Evolutionary conservation across 1,284 basidiomycete species (phyloP), one percentile per base, ranked within the genome.

Genomic region (Austroboletus novae-zelandiae): DNA sequence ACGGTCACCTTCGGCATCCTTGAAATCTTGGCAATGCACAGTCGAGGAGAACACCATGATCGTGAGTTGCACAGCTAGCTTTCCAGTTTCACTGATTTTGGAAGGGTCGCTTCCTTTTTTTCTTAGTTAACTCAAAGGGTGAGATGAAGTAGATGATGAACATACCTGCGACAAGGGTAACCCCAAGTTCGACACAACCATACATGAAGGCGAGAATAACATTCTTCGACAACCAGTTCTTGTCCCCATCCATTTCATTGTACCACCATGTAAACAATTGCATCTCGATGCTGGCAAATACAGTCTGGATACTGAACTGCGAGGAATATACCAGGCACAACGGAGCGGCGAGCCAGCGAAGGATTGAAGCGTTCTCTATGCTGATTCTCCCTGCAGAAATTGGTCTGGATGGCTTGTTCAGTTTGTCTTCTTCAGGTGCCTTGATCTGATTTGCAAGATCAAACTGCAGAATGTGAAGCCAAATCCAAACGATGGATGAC

Each of bases 381-480:
- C 72, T 60, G 27, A 78, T 68, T 9, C 71, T 66, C 9, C 65
- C 64, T 2, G 71, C 54, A 0, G 75, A 74, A 15, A 77, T 56
- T 0, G 75, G 76, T 11, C 76, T 58, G 36, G 66, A 65, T 6
- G 68, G 62, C 45, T 77, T 73, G 59, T 77, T 77, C 29, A 61
- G 27, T n/a, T 47, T 53, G 55, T 78, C 76, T 54, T 78, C 77
- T 14, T 68, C 67, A 1, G 66, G 63, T 4, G 61, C 58, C 23
- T 71, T 59, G 40, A 64, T 65, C 57, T 78, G 76, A 47, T 78
- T 78, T 1, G 76, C 69, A n/a, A 77, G 60, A 41, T 71, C 59
- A 52, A 72, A 72, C 34, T 75, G 73, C 7, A 79, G 60, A 1
- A 72, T 54, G 36, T 78, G 72, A 1, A 72, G 40, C 73, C 71